Conservation (phyloP, 2,329 filamentous ascomycete species). For the Cordyceps fumosorosea region DNA sequence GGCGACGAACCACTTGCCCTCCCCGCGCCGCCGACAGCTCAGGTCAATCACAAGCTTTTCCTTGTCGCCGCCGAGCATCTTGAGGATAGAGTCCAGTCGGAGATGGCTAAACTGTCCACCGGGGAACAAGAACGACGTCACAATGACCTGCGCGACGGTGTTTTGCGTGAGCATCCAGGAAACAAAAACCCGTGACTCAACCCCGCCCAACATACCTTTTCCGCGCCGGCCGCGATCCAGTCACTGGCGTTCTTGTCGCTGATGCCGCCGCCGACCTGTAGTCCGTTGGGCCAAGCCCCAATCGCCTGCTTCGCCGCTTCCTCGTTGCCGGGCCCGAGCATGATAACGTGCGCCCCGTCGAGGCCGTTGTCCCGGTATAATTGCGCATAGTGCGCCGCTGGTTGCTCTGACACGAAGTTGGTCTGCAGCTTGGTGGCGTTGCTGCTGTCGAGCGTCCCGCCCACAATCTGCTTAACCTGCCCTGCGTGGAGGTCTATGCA, state of each 20-base stretch:
- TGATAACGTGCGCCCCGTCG: conserved; percentile 85
- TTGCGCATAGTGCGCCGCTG: conserved; percentile 71
- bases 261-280: conserved; percentile 95
- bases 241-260: conserved; percentile 72
- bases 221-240: conserved; percentile 85
- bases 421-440: conserved; percentile 65
- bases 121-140: conserved; percentile 93
- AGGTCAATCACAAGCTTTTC: conserved; percentile 88
- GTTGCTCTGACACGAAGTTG: conserved; percentile 83
- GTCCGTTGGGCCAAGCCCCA: conserved; percentile 65
- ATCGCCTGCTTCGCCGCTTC: conserved; percentile 73
- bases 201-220: conserved; percentile 56
- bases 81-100: conserved; percentile 67
- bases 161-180: neutral
- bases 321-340: conserved; percentile 86
- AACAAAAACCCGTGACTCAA: neutral
- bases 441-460: conserved; percentile 71
- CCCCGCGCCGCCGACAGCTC: conserved; percentile 72
- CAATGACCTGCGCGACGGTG: conserved; percentile 66
- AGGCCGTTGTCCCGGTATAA: conserved; percentile 73
- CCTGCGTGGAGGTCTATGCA: conserved; percentile 98
- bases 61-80: conserved; percentile 65
- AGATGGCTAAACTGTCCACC: conserved; percentile 72
- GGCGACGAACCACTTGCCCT: conserved; percentile 83
- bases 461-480: conserved; percentile 96